phyloP scores from a whole-genome alignment of 805 yeast species.

The Kodamaea leandrae region DNA sequence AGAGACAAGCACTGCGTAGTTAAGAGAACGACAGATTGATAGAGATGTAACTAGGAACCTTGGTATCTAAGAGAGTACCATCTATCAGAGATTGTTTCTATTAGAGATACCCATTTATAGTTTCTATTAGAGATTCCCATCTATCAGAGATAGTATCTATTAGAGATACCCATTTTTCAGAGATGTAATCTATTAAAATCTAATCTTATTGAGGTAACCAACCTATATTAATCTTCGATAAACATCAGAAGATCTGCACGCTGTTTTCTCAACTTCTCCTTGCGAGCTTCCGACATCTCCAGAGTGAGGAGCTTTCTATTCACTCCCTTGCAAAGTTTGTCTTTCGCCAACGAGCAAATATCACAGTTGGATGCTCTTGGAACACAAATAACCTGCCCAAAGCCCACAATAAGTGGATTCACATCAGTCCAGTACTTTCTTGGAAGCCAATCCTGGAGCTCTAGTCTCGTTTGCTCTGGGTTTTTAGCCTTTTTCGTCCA shows the following conservation, averaged over 20 bases:
- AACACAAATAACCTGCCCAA: conserved; percentile 85
- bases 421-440: conserved; percentile 74
- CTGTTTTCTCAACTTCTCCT: conserved; percentile 26
- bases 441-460: conserved; percentile 74
- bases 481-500: conserved; percentile 63
- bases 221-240: not conserved
- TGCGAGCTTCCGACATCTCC: conserved; percentile 24
- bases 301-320: conserved; percentile 42
- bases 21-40: too few relatives aligned
- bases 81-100: too few relatives aligned
- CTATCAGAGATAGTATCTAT: too few relatives aligned
- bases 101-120: too few relatives aligned
- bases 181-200: not conserved
- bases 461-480: conserved; percentile 74
- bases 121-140: too few relatives aligned
- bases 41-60: too few relatives aligned
- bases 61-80: too few relatives aligned
- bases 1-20: too few relatives aligned
- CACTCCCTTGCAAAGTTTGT: conserved; percentile 57
- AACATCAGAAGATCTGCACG: conserved; percentile 27
- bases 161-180: too few relatives aligned
- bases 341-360: conserved; percentile 54
- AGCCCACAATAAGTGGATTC: conserved; percentile 85
- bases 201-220: not conserved
- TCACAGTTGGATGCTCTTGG: conserved; percentile 73